Evolutionary conservation across 2,329 filamentous ascomycete genomes (phyloP), one percentile per base, ranked within the genome.

Genomic region (Aspergillus fumigatus): DNA sequence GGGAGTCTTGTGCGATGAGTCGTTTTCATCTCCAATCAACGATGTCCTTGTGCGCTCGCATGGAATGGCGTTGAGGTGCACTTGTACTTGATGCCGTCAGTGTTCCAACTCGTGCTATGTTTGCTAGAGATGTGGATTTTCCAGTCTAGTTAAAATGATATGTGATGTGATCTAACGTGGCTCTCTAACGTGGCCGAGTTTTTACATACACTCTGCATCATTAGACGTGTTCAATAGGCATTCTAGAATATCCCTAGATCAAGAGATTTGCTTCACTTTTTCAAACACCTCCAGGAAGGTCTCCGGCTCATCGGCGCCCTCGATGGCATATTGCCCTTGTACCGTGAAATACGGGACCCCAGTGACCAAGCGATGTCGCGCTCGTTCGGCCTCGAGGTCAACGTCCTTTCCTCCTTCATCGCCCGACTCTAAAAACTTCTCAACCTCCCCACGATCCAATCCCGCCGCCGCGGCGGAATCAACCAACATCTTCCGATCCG

Each of bases 291-390:
- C 78, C 59, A 89, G 71, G 67, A 92, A 92, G 1, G 80, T 81
- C 48, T 79, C 77, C 2, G 86, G 80, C 57, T 91, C 88, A 74
- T 92, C 86, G 1, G 89, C 89, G 1, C 89, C 90, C 27, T 85
- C 81, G 29, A 93, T 72, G 62, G 86, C 82, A 71, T 85, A 87
- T 62, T 77, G 78, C 1, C 79, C 86, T 66, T 92, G 87, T 60
- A 94, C 82, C 11, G 84, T 84, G 69, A 90, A 92, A 70, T 89
- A 84, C 6, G 90, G 89, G 59, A 94, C 90, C 0, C 88, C 88
- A 53, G 75, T 80, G 41, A 92, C 80, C 54, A 79, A 77, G 65
- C 81, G 78, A 72, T 68, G 73, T 67, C 70, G 79, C 41, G 84
- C 81, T 61, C 79, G 74, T 27, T 73, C 67, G 5, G 84, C 84